Percentiles rank a stretch among this genome's conserved stretches.
Evolutionary conservation across 2,329 filamentous ascomycete genomes (phyloP).

Genomic region (Alternaria burnsii): DNA sequence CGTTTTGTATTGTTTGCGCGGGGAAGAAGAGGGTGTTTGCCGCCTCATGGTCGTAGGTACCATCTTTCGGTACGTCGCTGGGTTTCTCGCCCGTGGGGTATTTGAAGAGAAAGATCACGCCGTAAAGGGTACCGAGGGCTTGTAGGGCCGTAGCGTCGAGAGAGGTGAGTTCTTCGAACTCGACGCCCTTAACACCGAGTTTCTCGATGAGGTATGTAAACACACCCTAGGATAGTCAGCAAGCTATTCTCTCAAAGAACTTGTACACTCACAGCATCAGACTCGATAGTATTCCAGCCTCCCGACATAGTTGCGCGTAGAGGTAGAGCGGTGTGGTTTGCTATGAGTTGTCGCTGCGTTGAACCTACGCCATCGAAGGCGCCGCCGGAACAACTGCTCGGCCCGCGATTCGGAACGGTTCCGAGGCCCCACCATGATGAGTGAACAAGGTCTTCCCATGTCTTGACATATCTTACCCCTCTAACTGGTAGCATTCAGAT

Average conservation of each 20-base stretch:
- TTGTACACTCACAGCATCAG: conserved; percentile 75
- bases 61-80: conserved; percentile 76
- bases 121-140: conserved; percentile 73
- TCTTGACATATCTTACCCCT: neutral
- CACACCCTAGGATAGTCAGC: conserved; percentile 71
- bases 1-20: conserved; percentile 96
- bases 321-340: neutral
- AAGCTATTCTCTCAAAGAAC: neutral
- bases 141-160: conserved; percentile 80
- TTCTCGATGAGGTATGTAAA: conserved; percentile 96
- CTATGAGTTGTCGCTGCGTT: conserved; percentile 19
- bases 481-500: neutral
- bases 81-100: conserved; percentile 78
- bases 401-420: conserved; percentile 29
- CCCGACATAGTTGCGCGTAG: conserved; percentile 25
- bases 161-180: conserved; percentile 95
- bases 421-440: conserved; percentile 14
- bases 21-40: conserved; percentile 89
- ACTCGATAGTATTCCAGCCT: conserved; percentile 34
- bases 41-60: conserved; percentile 78
- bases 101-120: conserved; percentile 99
- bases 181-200: conserved; percentile 90
- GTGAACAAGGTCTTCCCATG: conserved; percentile 3
- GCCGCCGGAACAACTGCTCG: conserved; percentile 24
- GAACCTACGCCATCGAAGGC: conserved; percentile 26